Conservation (phyloP, 352 stramenopile genomes). For the Phytophthora kernoviae region DNA sequence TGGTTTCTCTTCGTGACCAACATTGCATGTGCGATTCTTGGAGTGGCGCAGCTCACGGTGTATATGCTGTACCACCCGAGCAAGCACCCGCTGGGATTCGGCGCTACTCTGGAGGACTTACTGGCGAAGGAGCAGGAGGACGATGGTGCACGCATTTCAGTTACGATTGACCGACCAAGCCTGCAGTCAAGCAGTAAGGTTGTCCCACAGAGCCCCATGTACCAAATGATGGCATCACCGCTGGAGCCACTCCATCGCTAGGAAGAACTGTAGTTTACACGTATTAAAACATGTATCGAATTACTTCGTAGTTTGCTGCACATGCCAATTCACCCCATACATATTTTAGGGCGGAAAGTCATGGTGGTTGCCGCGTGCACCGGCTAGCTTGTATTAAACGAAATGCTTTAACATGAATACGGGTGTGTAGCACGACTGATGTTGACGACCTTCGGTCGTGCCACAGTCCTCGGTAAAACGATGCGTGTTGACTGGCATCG, state of each 20-base stretch:
- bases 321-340: constrained; percentile 4
- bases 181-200: constrained; percentile 16
- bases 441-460: neutral
- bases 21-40: constrained; percentile 39
- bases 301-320: constrained; percentile 4
- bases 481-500: too few species aligned
- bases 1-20: constrained; percentile 71
- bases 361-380: constrained; percentile 10
- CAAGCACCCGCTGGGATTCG: constrained; percentile 36
- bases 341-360: constrained; percentile 4
- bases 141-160: constrained; percentile 13
- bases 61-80: constrained; percentile 61
- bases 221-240: constrained; percentile 34
- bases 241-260: constrained; percentile 25
- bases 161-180: constrained; percentile 25
- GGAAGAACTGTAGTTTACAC: constrained; percentile 3
- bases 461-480: neutral
- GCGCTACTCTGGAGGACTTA: constrained; percentile 22
- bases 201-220: constrained; percentile 24
- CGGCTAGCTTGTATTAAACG: neutral
- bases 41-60: constrained; percentile 39
- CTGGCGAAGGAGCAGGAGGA: constrained; percentile 31
- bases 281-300: neutral
- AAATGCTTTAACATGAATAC: neutral
- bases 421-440: too few species aligned